phyloP scores from a whole-genome alignment of 352 stramenopile genomes.

The Ophiocytium majus region DNA sequence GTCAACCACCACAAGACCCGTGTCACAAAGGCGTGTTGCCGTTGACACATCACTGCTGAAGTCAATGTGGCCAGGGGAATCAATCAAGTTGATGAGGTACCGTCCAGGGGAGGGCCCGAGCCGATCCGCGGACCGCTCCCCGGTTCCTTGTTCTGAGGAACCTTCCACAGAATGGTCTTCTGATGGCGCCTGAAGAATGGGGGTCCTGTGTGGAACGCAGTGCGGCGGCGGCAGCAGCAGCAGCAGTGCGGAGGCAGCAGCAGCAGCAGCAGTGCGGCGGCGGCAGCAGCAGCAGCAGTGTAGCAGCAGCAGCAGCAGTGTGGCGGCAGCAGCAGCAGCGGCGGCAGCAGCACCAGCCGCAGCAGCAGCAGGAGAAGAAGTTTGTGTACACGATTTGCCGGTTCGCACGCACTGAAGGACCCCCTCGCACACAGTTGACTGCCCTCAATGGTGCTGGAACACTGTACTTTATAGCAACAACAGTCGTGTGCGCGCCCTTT shows the following conservation, averaged over 20 bases:
- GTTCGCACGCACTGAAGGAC: neutral
- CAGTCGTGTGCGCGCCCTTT: neutral
- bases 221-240: too few species aligned
- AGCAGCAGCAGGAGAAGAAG: neutral
- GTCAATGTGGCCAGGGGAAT: constrained; percentile 99
- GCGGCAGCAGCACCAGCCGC: neutral
- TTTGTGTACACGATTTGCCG: neutral
- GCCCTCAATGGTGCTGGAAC: neutral
- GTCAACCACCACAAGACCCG: constrained; percentile 69
- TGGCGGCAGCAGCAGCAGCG: neutral
- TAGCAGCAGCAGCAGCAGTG: neutral
- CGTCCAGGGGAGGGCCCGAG: neutral
- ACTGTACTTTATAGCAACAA: too few species aligned
- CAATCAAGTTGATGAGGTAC: constrained; percentile 96
- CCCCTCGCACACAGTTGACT: neutral
- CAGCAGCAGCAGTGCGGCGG: neutral
- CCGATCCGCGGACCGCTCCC: constrained; percentile 52
- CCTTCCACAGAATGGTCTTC: neutral
- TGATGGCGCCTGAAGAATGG: neutral
- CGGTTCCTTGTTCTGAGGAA: neutral
- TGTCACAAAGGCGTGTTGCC: constrained; percentile 88
- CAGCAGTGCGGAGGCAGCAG: too few species aligned
- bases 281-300: neutral
- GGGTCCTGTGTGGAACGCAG: too few species aligned
- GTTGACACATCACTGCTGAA: constrained; percentile 94